Percentiles rank a stretch among this genome's conserved stretches.
Evolutionary conservation across 805 yeast genomes (phyloP).

Genomic region (Metschnikowia lochheadii): DNA sequence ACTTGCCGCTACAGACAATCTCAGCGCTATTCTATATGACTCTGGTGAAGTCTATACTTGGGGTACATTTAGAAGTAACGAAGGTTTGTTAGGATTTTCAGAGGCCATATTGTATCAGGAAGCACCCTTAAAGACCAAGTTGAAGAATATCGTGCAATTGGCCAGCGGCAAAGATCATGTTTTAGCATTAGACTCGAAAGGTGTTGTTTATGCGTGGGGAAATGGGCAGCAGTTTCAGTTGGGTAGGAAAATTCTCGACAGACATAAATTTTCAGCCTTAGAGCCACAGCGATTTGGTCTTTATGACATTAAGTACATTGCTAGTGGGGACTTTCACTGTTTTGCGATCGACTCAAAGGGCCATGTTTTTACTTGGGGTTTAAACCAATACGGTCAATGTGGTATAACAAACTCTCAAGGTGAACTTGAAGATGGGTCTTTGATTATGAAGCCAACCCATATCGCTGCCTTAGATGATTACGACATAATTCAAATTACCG

Average conservation of each 20-base stretch:
- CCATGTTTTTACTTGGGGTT: constrained; percentile 84
- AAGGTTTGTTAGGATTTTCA: constrained; percentile 83
- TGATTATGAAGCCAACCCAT: constrained; percentile 71
- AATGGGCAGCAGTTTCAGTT: constrained; percentile 90
- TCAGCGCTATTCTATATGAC: constrained; percentile 73
- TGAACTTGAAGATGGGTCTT: constrained; percentile 79
- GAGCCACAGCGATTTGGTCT: constrained; percentile 84
- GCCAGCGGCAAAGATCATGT: constrained; percentile 94
- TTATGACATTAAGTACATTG: constrained; percentile 70
- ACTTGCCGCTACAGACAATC: constrained; percentile 86
- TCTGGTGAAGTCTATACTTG: constrained; percentile 92
- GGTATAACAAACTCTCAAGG: constrained; percentile 61
- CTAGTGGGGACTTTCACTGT: constrained; percentile 93
- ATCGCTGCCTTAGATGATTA: constrained; percentile 61
- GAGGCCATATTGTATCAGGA: constrained; percentile 60
- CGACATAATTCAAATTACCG: constrained; percentile 59
- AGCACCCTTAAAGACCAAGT: constrained; percentile 56
- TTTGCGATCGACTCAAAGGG: constrained; percentile 81
- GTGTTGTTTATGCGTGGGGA: constrained; percentile 95
- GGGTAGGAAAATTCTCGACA: constrained; percentile 81
- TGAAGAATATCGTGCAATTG: constrained; percentile 70
- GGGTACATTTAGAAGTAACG: constrained; percentile 96
- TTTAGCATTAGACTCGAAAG: constrained; percentile 75
- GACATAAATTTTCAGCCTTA: constrained; percentile 65
- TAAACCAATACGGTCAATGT: constrained; percentile 96